Evolutionary conservation across 176 grass and related monocot genomes (phyloP), one percentile per base, ranked within the genome.

Genomic region (Coix lacrymajobi): DNA sequence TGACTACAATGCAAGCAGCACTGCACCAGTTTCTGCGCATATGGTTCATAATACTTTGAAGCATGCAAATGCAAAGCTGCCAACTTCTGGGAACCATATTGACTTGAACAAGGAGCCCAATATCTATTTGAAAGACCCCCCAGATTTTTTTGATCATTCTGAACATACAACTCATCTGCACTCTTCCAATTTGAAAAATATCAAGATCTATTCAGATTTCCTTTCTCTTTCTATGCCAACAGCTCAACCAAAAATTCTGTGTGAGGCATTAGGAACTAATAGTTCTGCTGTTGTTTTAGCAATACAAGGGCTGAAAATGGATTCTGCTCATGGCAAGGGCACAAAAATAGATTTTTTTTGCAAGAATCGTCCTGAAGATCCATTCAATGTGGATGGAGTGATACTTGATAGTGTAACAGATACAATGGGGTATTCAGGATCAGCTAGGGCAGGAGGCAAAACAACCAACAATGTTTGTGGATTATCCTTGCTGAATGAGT

Each of bases 61-160:
- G 62, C 83, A 79, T 54, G 30, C 26, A 62, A 72, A 51, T 9
- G 5, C 33, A 33, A 66, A 64, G 14, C 6, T 48, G 43, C 86
- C 58, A 31, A 40, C 30, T 78, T 48, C 46, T 52, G 66, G 71
- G 39, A 76, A 84, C 58, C 48, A 77, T 81, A 76, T 83, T 81
- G 83, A 73, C 80, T 89, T 71, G 63, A 92, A 84, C 62, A 82
- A 85, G 46, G 81, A 57, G 64, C 83, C 81, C 77, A 57, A 79
- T 52, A 66, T 65, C 34, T 69, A 22, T 72, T 56, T 40, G 36
- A 72, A 77, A 76, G 61, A 63, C 1, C 22, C 25, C 25, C 24
- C 45, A 61, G 84, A 54, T 87, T 67, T 65, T 63, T 41, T 39
- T 85, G 43, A 58, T 58, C 76, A 71, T 38, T 63, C 73, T 87